These are phyloP conservation scores for Coemansia sp. DNA, from an alignment of 192 early-diverging fungal genomes.

Conservation along the genomic window DNA sequence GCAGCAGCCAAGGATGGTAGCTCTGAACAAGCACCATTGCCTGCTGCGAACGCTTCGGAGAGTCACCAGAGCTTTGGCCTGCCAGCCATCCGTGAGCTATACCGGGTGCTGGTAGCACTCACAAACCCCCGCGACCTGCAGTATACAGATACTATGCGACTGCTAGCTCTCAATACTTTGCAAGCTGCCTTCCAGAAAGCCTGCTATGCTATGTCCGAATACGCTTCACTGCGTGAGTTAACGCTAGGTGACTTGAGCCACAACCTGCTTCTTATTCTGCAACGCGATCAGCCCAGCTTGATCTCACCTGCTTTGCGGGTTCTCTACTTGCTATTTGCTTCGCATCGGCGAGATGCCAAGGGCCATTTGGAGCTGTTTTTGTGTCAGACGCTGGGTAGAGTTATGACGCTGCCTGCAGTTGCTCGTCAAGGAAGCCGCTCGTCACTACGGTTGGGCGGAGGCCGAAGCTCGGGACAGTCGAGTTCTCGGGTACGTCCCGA, in stretches of 20 bases:
- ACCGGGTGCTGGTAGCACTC: slow-evolving; percentile 86
- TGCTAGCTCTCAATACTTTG: slow-evolving; percentile 86
- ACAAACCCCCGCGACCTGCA: slow-evolving; percentile 86
- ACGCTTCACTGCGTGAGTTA: slow-evolving; percentile 62
- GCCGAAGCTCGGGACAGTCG: slow-evolving; percentile 9
- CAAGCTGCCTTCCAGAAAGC: slow-evolving; percentile 84
- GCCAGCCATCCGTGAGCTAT: slow-evolving; percentile 83
- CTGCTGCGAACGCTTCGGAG: background rate
- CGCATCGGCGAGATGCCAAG: slow-evolving; percentile 39
- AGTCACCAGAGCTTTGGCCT: slow-evolving; percentile 56
- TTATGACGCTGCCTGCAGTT: slow-evolving; percentile 34
- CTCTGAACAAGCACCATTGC: no score
- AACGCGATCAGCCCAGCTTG: slow-evolving; percentile 28
- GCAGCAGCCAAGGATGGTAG: no score
- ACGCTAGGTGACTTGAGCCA: slow-evolving; percentile 83
- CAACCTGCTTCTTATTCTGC: slow-evolving; percentile 74
- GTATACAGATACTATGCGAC: slow-evolving; percentile 91
- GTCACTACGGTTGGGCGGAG: slow-evolving; percentile 13
- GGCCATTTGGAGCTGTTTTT: slow-evolving; percentile 52
- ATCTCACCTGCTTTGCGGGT: slow-evolving; percentile 51
- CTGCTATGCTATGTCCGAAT: slow-evolving; percentile 68
- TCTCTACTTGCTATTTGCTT: slow-evolving; percentile 52
- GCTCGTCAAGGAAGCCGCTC: slow-evolving; percentile 35
- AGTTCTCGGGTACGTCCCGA: slow-evolving; percentile 1
- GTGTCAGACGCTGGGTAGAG: slow-evolving; percentile 43